Base-by-base conservation (phyloP, 2,329 filamentous ascomycete species). In the Xylaria sp. region DNA sequence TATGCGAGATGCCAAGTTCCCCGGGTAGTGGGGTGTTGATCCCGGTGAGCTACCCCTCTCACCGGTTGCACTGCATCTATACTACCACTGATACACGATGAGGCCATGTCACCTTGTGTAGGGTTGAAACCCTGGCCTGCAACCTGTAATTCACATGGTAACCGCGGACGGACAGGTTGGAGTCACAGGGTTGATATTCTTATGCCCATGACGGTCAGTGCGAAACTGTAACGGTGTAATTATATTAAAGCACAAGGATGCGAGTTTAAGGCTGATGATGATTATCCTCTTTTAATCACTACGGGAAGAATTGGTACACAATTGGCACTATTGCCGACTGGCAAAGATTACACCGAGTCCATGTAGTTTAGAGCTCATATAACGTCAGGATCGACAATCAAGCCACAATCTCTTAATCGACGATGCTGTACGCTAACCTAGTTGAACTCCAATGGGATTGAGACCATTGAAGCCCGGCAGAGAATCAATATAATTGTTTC, bases 21-120 rank as follows among this genome's bases (percentile, higher is more conserved):
- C n/a, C 20, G 13, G 9, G 8, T 12, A 46, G 57, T 62, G 62
- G 51, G 39, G 51, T 13, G 52, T n/a, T 25, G 41, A 52, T 51
- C 58, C 39, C 61, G 51, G n/a, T 59, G 34, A 55, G 37, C 34
- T 69, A 58, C 55, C 63, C 62, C 67, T 51, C 46, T 28, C 34
- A 9, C 37, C 39, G 46, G 57, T 55, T 58, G 34, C 25, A 23
- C 34, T 57, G 56, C 20, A 52, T 37, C 18, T 51, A 51, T 56
- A 20, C 28, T 28, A 28, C 28, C 5, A 28, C 28, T 28, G 46
- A 54, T 46, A 52, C 25, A 37, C 23, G 28, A 48, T 34, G 6
- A 55, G 48, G n/a, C 54, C 63, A 63, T 69, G 20, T 48, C 48
- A 23, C 41, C 34, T 37, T 48, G 57, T 59, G 58, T 59, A 59